Conservation (phyloP, 441 rosid genomes). For the Daphne laureola region DNA sequence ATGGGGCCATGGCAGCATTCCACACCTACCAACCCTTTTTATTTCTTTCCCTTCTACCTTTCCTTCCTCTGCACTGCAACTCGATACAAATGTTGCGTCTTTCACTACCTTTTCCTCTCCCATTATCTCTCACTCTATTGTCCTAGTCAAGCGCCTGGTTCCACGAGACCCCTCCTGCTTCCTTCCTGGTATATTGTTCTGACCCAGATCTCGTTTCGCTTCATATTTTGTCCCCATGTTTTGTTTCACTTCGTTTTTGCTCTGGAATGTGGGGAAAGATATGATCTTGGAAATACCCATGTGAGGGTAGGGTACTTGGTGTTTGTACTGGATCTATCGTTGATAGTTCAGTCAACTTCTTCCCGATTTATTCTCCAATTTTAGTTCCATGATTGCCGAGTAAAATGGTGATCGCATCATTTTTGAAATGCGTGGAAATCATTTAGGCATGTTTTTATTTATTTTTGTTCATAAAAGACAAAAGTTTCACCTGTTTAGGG, state of each 20-base stretch:
- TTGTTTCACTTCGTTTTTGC: slow-evolving; percentile 15
- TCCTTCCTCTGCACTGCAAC: slow-evolving; percentile 50
- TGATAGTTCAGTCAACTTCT: neutral
- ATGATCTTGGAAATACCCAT: slow-evolving; percentile 11
- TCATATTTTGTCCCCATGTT: slow-evolving; percentile 2
- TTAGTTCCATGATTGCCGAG: too few species aligned
- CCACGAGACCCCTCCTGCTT: slow-evolving; percentile 9
- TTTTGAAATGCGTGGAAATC: too few species aligned
- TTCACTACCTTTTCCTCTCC: slow-evolving; percentile 11
- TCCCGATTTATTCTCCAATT: neutral
- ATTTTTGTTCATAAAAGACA: too few species aligned
- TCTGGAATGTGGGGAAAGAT: slow-evolving; percentile 11
- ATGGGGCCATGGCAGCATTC: slow-evolving; percentile 29
- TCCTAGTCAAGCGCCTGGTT: slow-evolving; percentile 10
- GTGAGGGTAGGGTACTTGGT: slow-evolving; percentile 12
- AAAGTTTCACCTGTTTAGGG: too few species aligned
- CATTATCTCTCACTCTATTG: slow-evolving; percentile 17
- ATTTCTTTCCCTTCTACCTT: slow-evolving; percentile 19
- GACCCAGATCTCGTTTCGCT: slow-evolving; percentile 7
- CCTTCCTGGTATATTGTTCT: slow-evolving; percentile 23
- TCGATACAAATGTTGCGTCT: slow-evolving; percentile 13
- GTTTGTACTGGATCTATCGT: slow-evolving; percentile 32
- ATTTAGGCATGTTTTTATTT: too few species aligned
- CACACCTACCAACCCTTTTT: slow-evolving; percentile 21
- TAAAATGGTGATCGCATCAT: too few species aligned